Base-by-base conservation (phyloP, 1,284 basidiomycete genomes). In the Boletus semigastroideus region DNA sequence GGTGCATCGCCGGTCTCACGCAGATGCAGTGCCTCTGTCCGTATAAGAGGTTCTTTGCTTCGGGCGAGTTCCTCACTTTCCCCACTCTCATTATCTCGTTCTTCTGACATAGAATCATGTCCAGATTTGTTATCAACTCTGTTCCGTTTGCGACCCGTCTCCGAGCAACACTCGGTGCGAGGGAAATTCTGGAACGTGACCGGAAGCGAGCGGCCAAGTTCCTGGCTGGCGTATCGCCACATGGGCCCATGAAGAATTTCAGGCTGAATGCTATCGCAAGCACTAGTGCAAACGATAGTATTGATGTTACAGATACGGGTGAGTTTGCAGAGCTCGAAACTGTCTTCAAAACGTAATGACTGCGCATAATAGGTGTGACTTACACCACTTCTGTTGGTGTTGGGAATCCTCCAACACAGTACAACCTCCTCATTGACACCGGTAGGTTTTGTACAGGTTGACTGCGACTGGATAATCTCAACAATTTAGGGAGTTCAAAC, bases 261-360 rank as follows among this genome's bases (percentile, higher is more conserved):
- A 39, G 11, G 60, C 58, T 16, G 43, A 50, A 16, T 43, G 42
- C 25, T 14, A 7, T 16, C 7, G 13, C 20, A 19, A n/a, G 40
- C 16, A 4, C 13, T 11, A 42, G 51, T 13, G 12, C 51, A 20
- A 58, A 57, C 42, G 60, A 69, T 30, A 74, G 72, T 41, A 75
- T 84, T 49, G 74, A 80, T 46, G 80, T 79, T 22, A 82, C 76
- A 28, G 78, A 84, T 63, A 70, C 80, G 42, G 78, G 79, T 72
- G 48, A n/a, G 63, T 62, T 33, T 51, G 39, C 22, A 25, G 34
- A 48, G 17, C 46, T 38, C 13, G 16, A 33, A 19, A 9, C 22
- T 19, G 10, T 33, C 49, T 51, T n/a, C 43, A 25, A 42, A 56
- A 33, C 38, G 48, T 53, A 11, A 52, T 59, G 54, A 58, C 4